Conservation (phyloP, 768 basidiomycete species). For the Pleurotus citrinopileatus region DNA sequence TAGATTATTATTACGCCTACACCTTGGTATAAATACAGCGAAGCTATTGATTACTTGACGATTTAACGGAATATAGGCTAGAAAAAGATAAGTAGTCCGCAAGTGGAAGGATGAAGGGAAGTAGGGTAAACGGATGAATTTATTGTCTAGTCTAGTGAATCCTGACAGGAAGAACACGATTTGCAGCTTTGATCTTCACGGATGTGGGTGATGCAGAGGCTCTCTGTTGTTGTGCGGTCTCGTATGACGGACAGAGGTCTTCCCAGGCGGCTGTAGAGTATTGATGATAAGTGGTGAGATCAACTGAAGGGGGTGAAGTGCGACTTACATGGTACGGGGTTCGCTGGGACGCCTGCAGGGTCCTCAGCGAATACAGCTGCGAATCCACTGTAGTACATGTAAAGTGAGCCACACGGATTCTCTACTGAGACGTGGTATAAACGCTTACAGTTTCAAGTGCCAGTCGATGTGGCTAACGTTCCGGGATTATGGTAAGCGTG, state of each 20-base stretch:
- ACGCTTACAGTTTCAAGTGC: constrained; percentile 39
- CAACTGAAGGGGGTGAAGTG: background rate
- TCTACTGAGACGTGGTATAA: background rate
- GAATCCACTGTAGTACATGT: too few relatives aligned
- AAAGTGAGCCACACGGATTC: background rate
- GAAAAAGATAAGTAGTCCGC: background rate
- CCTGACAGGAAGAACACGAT: background rate
- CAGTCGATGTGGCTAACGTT: constrained; percentile 47
- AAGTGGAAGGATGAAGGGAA: background rate
- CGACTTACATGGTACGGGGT: constrained; percentile 12
- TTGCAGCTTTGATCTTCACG: background rate
- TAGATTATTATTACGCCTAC: too few relatives aligned
- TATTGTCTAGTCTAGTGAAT: background rate
- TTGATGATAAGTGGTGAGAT: background rate
- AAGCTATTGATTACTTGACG: too few relatives aligned
- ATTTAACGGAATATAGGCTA: too few relatives aligned
- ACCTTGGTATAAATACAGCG: too few relatives aligned
- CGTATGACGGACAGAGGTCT: constrained; percentile 26
- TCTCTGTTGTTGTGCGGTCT: constrained; percentile 10
- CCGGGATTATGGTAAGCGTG: background rate
- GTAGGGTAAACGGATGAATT: background rate
- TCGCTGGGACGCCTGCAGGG: constrained; percentile 5
- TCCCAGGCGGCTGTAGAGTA: constrained; percentile 15
- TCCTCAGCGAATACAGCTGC: constrained; percentile 26
- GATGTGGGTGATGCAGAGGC: background rate